phyloP scores from a whole-genome alignment of 345 rosid species.

The Moricandia moricandioides region DNA sequence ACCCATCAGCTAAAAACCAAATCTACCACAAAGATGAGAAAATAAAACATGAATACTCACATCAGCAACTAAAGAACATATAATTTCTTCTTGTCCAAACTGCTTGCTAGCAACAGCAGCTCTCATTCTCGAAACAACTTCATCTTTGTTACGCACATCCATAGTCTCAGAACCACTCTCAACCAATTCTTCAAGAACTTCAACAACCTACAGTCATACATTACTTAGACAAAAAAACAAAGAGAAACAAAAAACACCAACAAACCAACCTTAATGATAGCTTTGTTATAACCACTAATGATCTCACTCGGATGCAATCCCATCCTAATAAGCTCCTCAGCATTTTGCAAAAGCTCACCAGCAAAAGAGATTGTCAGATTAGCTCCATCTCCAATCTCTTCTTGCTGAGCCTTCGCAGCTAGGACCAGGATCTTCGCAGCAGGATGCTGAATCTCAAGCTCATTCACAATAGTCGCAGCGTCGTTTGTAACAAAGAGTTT shows the following conservation, averaged over 20 bases:
- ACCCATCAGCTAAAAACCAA: not conserved
- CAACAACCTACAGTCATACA: slow-evolving; percentile 46
- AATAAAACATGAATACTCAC: slow-evolving; percentile 37
- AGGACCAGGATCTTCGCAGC: slow-evolving; percentile 91
- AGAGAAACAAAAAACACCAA: not conserved
- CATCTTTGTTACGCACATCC: slow-evolving; percentile 83
- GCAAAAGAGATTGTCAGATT: slow-evolving; percentile 86
- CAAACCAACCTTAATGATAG: slow-evolving; percentile 49
- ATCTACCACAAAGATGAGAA: not conserved
- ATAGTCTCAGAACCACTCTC: slow-evolving; percentile 88
- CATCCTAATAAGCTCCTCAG: slow-evolving; percentile 95
- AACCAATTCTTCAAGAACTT: slow-evolving; percentile 64
- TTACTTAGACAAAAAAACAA: not conserved
- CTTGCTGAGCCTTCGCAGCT: slow-evolving; percentile 96
- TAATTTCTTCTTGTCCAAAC: slow-evolving; percentile 82
- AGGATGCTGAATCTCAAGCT: slow-evolving; percentile 96
- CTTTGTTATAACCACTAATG: slow-evolving; percentile 88
- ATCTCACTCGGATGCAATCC: slow-evolving; percentile 97
- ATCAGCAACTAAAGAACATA: slow-evolving; percentile 75
- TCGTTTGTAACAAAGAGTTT: slow-evolving; percentile 90
- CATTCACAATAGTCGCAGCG: slow-evolving; percentile 93
- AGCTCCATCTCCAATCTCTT: slow-evolving; percentile 98
- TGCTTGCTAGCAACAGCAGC: slow-evolving; percentile 99
- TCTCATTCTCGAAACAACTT: slow-evolving; percentile 76
- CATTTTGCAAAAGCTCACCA: slow-evolving; percentile 92